Conservation (phyloP, 305 asterid genomes). For the Salvia sclarea region DNA sequence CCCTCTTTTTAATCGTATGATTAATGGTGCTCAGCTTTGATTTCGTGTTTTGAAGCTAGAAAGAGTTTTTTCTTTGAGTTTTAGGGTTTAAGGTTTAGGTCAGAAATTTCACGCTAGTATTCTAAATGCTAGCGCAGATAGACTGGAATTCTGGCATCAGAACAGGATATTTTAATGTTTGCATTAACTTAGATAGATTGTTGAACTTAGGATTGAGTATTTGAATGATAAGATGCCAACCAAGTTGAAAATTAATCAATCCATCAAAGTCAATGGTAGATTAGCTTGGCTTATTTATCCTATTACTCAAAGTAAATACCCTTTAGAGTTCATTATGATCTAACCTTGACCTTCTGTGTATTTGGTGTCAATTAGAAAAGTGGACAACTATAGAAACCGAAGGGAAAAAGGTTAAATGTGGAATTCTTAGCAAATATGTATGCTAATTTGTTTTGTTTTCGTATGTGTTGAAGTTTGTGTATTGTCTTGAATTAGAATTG, state of each 20-base stretch:
- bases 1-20: background rate
- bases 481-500: background rate
- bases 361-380: slow-evolving; percentile 3
- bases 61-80: background rate
- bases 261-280: too few relatives aligned
- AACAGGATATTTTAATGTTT: background rate
- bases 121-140: background rate
- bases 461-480: background rate
- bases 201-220: too few relatives aligned
- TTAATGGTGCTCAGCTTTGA: background rate
- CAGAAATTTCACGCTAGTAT: background rate
- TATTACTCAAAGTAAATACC: too few relatives aligned
- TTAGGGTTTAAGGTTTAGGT: background rate
- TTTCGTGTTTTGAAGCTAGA: slow-evolving; percentile 13
- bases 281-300: too few relatives aligned
- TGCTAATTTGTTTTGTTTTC: background rate
- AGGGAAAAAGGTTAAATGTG: background rate
- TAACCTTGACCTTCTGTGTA: background rate
- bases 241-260: too few relatives aligned
- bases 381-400: background rate
- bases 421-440: background rate
- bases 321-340: background rate
- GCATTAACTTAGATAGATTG: too few relatives aligned
- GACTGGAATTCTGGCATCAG: background rate
- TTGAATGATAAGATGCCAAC: too few relatives aligned